Evolutionary conservation across 2,329 filamentous ascomycete species (phyloP).

Genomic region (Amylocarpus encephaloides): DNA sequence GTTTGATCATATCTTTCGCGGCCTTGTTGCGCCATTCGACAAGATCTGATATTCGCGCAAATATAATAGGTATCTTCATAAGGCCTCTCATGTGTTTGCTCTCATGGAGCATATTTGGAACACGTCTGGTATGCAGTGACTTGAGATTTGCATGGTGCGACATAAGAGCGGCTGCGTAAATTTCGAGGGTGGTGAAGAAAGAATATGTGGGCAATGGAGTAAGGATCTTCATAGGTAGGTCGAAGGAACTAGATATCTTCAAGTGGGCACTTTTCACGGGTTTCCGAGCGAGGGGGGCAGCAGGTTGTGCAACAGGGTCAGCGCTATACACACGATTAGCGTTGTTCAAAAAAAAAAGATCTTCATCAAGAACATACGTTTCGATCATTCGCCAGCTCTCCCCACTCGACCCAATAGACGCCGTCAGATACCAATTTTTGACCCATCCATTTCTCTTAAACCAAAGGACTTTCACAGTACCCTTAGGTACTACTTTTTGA

Average conservation of each 20-base stretch:
- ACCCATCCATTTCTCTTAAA: conserved; percentile 69
- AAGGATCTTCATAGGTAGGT: conserved; percentile 24
- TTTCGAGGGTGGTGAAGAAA: conserved; percentile 32
- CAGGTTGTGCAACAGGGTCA: not conserved
- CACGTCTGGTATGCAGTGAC: conserved; percentile 26
- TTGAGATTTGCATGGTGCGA: conserved; percentile 34
- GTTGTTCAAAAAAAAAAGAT: conserved; percentile 13
- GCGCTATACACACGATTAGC: conserved; percentile 24
- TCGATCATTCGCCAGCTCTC: conserved; percentile 76
- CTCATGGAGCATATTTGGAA: conserved; percentile 24
- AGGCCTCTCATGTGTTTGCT: conserved; percentile 21
- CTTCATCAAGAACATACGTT: conserved; percentile 35
- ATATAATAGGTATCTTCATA: conserved; percentile 28
- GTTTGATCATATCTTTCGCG: conserved; percentile 45
- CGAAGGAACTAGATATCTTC: conserved; percentile 20
- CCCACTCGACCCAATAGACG: conserved; percentile 63
- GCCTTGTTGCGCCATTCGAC: conserved; percentile 21
- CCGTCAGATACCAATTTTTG: conserved; percentile 63
- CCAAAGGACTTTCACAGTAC: conserved; percentile 59
- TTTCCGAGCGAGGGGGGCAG: conserved; percentile 8
- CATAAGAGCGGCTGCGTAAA: conserved; percentile 33
- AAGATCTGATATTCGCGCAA: conserved; percentile 24
- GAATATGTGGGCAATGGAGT: conserved; percentile 27
- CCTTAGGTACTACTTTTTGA: conserved; percentile 52
- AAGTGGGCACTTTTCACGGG: conserved; percentile 8